Evolutionary conservation across 2,329 filamentous ascomycete genomes (phyloP).

Genomic region (Ceratocystis ficicola): DNA sequence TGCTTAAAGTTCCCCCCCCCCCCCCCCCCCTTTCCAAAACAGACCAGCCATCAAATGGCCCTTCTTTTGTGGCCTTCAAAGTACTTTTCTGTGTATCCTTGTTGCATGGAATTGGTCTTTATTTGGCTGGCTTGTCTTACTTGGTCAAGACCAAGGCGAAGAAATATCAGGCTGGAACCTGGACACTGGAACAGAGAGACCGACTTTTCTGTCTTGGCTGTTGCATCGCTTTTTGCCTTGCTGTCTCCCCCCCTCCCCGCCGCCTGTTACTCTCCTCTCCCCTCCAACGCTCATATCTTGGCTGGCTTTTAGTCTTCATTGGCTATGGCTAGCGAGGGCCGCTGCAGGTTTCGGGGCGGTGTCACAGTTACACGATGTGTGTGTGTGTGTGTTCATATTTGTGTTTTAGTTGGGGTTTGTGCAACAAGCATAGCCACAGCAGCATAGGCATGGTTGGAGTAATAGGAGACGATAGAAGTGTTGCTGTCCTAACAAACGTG

Average conservation of each 20-base stretch:
- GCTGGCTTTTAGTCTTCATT: not conserved
- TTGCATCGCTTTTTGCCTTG: not conserved
- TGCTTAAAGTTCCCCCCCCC: no score
- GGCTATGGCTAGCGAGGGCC: constrained; percentile 14
- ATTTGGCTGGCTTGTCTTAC: not conserved
- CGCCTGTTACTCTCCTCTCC: not conserved
- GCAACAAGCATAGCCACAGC: constrained; percentile 10
- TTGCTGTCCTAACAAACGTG: not conserved
- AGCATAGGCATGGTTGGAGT: not conserved
- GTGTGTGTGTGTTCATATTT: no score
- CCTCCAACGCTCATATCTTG: not conserved
- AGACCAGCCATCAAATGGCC: not conserved
- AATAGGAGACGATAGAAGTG: not conserved
- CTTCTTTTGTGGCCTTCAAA: not conserved
- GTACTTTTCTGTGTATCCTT: not conserved
- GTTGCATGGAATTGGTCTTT: not conserved
- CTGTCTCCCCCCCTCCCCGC: not conserved
- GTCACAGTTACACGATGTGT: not conserved
- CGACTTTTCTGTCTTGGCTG: not conserved
- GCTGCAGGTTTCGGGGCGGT: constrained; percentile 16
- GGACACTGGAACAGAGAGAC: not conserved
- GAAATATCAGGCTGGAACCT: not conserved
- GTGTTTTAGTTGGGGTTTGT: constrained; percentile 2
- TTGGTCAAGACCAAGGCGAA: not conserved
- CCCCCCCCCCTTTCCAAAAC: not conserved